phyloP scores from a whole-genome alignment of 768 basidiomycete genomes.

The Naganishia kalamii region DNA sequence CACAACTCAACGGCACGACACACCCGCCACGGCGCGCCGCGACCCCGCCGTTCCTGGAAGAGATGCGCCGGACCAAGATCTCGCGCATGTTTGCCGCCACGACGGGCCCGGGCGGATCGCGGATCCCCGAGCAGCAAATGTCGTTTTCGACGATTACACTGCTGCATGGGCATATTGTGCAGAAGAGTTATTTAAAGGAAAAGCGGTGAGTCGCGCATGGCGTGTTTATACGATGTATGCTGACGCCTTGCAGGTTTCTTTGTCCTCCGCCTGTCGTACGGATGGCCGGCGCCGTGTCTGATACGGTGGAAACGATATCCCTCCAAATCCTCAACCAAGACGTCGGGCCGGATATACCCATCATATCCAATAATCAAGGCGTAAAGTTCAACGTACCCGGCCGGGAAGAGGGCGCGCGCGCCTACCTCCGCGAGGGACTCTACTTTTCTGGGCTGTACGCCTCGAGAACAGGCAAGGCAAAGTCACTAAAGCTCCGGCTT shows the following conservation, averaged over 20 bases:
- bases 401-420: slow-evolving; percentile 22
- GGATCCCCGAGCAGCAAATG: slow-evolving; percentile 27
- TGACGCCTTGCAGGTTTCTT: slow-evolving; percentile 54
- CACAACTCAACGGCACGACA: neutral
- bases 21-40: slow-evolving; percentile 15
- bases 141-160: slow-evolving; percentile 32
- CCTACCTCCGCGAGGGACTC: slow-evolving; percentile 36
- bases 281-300: slow-evolving; percentile 53
- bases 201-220: slow-evolving; percentile 57
- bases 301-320: slow-evolving; percentile 24
- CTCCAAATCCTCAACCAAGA: slow-evolving; percentile 22
- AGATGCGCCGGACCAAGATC: slow-evolving; percentile 20
- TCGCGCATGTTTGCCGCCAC: slow-evolving; percentile 27
- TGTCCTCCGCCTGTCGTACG: slow-evolving; percentile 90
- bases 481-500: slow-evolving; percentile 35
- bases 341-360: slow-evolving; percentile 15
- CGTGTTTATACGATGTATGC: neutral
- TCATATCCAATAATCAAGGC: slow-evolving; percentile 25
- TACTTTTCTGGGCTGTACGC: slow-evolving; percentile 39
- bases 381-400: slow-evolving; percentile 23
- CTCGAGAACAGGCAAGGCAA: slow-evolving; percentile 28
- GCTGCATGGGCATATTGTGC: slow-evolving; percentile 84
- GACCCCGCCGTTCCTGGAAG: slow-evolving; percentile 16
- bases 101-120: slow-evolving; percentile 21
- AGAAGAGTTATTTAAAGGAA: slow-evolving; percentile 93